Conservation (phyloP, 441 rosid genomes). For the Syzygium syzygioides region DNA sequence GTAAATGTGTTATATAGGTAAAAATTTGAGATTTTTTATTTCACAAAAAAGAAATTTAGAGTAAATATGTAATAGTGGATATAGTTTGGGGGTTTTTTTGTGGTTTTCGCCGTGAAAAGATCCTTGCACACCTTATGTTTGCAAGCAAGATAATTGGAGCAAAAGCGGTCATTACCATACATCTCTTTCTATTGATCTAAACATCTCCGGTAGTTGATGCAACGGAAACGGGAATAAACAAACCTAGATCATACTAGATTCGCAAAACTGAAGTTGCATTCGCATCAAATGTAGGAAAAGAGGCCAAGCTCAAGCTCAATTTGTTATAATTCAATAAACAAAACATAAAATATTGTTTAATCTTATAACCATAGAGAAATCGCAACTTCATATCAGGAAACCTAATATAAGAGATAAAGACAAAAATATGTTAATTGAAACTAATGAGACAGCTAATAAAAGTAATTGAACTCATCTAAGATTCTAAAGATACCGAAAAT, state of each 20-base stretch:
- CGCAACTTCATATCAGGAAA: neutral
- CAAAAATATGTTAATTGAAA: neutral
- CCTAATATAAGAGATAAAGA: neutral
- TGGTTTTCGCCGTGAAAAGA: no score
- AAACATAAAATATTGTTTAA: neutral
- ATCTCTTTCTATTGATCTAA: neutral
- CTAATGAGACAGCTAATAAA: neutral
- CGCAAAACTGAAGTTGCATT: neutral
- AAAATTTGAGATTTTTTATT: no score
- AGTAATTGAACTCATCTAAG: neutral
- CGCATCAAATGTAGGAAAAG: neutral
- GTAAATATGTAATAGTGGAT: no score
- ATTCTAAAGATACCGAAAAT: neutral
- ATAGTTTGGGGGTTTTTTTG: no score
- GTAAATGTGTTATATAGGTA: no score
- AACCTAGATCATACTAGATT: neutral
- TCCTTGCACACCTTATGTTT: neutral
- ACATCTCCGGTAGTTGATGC: neutral
- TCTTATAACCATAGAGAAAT: neutral
- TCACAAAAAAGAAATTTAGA: no score
- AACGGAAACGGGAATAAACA: neutral
- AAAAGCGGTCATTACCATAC: neutral
- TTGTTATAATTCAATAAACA: neutral
- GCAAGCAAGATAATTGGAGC: neutral
- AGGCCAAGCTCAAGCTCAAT: neutral